These are phyloP conservation scores for Aegle marmelos DNA, from an alignment of 345 rosid species.

Conservation along the genomic window DNA sequence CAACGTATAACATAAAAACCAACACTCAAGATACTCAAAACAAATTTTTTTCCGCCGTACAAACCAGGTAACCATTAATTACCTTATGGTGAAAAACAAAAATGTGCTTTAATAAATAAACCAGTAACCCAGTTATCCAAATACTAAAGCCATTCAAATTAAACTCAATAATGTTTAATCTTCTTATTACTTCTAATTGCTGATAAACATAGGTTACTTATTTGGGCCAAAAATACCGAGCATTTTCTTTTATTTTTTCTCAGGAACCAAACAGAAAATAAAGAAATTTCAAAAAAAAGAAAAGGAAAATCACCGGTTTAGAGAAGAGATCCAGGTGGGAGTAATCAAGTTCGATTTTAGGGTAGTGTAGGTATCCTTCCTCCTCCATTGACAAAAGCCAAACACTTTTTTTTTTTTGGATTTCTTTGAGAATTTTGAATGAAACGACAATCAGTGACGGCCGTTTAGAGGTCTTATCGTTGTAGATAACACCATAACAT, in stretches of 20 bases:
- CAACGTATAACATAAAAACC: conserved; percentile 3
- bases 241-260: conserved; percentile 17
- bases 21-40: neutral
- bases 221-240: neutral
- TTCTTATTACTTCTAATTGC: neutral
- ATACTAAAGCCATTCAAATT: neutral
- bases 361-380: conserved; percentile 8
- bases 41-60: neutral
- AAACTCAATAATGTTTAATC: neutral
- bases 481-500: too few species aligned
- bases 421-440: neutral
- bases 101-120: neutral
- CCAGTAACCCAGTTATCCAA: neutral
- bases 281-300: neutral
- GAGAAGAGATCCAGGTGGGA: conserved; percentile 8
- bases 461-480: neutral
- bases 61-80: neutral
- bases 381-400: conserved; percentile 14
- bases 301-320: conserved; percentile 1
- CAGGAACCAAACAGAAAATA: conserved; percentile 2
- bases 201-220: neutral
- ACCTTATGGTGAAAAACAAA: neutral
- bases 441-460: neutral
- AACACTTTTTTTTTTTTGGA: neutral
- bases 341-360: conserved; percentile 21